phyloP scores from a whole-genome alignment of 1,139 yeast genomes.

The Spencermartinsiella ligniputridi region DNA sequence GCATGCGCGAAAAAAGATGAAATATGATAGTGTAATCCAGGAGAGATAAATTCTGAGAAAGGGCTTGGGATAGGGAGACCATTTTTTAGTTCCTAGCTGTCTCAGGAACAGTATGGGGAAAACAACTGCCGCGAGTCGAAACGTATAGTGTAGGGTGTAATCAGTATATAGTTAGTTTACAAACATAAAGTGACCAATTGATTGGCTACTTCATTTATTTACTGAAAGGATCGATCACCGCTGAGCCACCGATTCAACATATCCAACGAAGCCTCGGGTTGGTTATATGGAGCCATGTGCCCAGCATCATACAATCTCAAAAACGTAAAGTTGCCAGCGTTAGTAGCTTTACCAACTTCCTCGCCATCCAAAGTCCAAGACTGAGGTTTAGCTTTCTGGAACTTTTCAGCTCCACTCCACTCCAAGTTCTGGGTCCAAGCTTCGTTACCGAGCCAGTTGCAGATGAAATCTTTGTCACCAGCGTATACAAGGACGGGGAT shows the following conservation, averaged over 20 bases:
- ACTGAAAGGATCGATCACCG: slow-evolving; percentile 32
- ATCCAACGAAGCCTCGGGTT: slow-evolving; percentile 67
- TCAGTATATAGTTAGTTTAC: no score
- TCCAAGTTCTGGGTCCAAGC: slow-evolving; percentile 70
- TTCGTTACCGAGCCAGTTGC: slow-evolving; percentile 85
- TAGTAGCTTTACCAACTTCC: slow-evolving; percentile 56
- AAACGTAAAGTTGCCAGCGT: slow-evolving; percentile 54
- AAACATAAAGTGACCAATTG: no score
- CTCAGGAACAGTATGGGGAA: no score
- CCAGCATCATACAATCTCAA: slow-evolving; percentile 65
- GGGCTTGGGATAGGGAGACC: no score
- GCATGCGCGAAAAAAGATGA: no score
- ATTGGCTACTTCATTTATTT: no score
- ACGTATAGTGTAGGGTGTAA: background rate
- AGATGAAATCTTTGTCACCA: slow-evolving; percentile 85
- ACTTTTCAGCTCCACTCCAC: slow-evolving; percentile 47
- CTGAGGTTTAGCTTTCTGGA: slow-evolving; percentile 31
- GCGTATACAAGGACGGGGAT: slow-evolving; percentile 75
- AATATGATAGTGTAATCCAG: no score
- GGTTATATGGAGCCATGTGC: slow-evolving; percentile 73
- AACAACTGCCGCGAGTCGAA: background rate
- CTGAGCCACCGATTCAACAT: slow-evolving; percentile 76
- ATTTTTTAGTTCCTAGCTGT: no score
- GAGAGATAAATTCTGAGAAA: no score
- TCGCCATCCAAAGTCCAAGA: slow-evolving; percentile 39